Evolutionary conservation across 202 grass and related monocot genomes (phyloP).

Genomic region (Cymbopogon flexuosus): DNA sequence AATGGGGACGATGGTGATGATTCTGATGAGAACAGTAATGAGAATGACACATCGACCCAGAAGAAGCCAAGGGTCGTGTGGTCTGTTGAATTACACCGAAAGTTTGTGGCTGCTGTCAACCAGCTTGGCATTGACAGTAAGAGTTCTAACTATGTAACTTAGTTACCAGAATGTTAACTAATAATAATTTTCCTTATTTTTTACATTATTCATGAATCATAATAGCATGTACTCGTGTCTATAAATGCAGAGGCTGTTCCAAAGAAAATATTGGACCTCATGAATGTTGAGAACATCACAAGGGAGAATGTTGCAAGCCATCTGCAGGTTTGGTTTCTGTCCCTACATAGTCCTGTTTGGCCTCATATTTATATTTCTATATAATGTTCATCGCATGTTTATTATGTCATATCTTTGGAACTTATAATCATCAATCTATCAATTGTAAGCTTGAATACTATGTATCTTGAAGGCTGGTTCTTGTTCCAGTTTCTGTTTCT

Average conservation of each 20-base stretch:
- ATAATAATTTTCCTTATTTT: not conserved
- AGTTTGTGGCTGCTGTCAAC: conserved; percentile 89
- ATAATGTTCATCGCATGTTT: not conserved
- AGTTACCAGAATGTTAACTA: not conserved
- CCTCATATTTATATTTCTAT: not conserved
- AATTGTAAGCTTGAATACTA: not conserved
- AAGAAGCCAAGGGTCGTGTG: conserved; percentile 92
- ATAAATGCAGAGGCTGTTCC: conserved; percentile 80
- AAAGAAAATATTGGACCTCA: conserved; percentile 88
- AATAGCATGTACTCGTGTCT: not conserved
- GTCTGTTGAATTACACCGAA: conserved; percentile 72
- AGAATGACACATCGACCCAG: conserved; percentile 46
- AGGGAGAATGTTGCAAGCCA: conserved; percentile 98
- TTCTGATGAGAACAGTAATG: conserved; percentile 61
- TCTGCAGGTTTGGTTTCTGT: conserved; percentile 60
- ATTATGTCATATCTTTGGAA: not conserved
- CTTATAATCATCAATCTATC: not conserved
- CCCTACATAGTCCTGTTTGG: not conserved
- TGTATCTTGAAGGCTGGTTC: not conserved
- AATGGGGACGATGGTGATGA: conserved; percentile 56
- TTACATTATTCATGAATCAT: not conserved
- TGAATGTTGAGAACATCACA: conserved; percentile 86
- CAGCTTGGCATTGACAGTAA: conserved; percentile 94
- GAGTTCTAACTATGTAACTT: not conserved
- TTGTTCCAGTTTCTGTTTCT: not conserved